Evolutionary conservation across 768 basidiomycete genomes (phyloP), one percentile per base, ranked within the genome.

Genomic region (Phanerodontia chrysosporium): DNA sequence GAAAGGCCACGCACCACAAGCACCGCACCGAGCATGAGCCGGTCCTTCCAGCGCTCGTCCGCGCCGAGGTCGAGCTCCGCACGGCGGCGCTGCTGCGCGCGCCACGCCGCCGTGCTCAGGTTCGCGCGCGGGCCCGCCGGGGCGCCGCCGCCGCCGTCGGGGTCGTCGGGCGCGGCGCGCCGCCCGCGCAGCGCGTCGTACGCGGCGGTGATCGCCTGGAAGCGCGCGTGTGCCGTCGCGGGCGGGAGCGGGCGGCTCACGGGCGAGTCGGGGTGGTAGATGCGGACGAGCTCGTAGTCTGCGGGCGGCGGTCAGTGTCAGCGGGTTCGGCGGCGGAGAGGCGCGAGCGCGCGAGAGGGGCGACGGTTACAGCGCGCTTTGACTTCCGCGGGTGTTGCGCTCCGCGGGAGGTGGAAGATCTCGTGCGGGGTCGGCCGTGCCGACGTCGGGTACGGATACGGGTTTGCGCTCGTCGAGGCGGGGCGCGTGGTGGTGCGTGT

Each of bases 201-300:
- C 13, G 89, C 89, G 16, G 78, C 70, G 27, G 82, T 79, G 62
- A 92, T 88, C 2, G 85, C 76, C 64, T 85, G 85, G 64, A 91
- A 91, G 12, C 82, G 85, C 6, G 79, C 76, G 65, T 89, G 86
- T 3, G 82, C 81, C 2, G 77, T 68, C 16, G 81, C 80, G 0
- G 80, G 65, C 7, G 84, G 71, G 13, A 79, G 44, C 2, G 68
- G 67, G 4, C 78, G 75, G 22, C 74, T 74, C 22, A 74, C 48
- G 24, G 77, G 74, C 44, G 86, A 86, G 69, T 92, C 89, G 2
- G 89, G 89, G 69, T 92, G 89, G 70, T 91, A 89, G 58, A 89
- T 78, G 42, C 85, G 79, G 30, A 91, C 90, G 46, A 92, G 87
- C 62, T 90, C 89, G 66, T 84, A 89, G 70, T 91, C 89, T 92